phyloP scores from a whole-genome alignment of 208 protist genomes.

The Paratrypanosoma confusum region DNA sequence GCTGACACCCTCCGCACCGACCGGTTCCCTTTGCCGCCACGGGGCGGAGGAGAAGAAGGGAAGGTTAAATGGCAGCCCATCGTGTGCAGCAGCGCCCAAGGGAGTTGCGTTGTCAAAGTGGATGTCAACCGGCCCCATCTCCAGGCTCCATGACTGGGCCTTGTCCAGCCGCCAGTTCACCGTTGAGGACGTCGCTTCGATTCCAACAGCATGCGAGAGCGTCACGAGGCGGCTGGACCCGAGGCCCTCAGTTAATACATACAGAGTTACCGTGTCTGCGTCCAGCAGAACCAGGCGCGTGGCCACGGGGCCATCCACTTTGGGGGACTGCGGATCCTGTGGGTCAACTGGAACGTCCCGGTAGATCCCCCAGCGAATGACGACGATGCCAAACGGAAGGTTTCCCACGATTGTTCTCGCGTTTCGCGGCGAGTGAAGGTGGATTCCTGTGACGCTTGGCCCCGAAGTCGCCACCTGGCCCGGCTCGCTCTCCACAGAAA shows the following conservation, averaged over 20 bases:
- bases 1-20: no score
- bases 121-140: no score
- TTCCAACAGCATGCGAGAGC: conserved; percentile 38
- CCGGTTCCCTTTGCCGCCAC: no score
- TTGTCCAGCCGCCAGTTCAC: conserved; percentile 41
- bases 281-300: conserved; percentile 46
- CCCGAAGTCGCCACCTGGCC: conserved; percentile 38
- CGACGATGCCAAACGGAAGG: conserved; percentile 79
- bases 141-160: no score
- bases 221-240: conserved; percentile 52
- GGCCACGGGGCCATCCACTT: background rate
- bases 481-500: conserved; percentile 52
- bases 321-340: background rate
- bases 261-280: conserved; percentile 53
- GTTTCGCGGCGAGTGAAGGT: conserved; percentile 31
- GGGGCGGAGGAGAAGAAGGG: no score
- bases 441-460: conserved; percentile 48
- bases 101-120: no score
- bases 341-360: conserved; percentile 7
- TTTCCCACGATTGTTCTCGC: conserved; percentile 47
- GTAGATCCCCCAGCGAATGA: conserved; percentile 76
- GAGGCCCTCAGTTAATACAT: conserved; percentile 76
- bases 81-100: no score
- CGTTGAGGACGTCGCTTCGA: conserved; percentile 58
- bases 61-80: no score